Percentiles rank a stretch among this genome's conserved stretches.
Evolutionary conservation across 129 eudicot species (phyloP).

Genomic region (Dittrichia graveolens): DNA sequence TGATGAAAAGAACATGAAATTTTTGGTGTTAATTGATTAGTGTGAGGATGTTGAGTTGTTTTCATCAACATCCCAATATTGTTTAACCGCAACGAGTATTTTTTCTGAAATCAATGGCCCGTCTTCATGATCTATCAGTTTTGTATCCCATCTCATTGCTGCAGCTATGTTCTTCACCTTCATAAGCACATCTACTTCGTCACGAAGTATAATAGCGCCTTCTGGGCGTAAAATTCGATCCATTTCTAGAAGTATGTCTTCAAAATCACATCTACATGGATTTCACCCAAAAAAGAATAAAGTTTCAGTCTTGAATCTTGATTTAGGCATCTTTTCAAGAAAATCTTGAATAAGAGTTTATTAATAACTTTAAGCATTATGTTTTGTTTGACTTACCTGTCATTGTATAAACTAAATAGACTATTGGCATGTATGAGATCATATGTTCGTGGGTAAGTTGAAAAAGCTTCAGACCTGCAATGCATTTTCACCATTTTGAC

Average conservation of each 20-base stretch:
- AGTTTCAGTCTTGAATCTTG: neutral
- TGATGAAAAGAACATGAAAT: neutral
- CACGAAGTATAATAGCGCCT: constrained; percentile 26
- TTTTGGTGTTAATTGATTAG: constrained; percentile 3
- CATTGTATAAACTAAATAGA: no score
- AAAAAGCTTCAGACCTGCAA: no score
- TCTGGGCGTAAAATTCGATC: constrained; percentile 22
- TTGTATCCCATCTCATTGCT: constrained; percentile 28
- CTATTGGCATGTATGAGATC: no score
- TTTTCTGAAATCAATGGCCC: constrained; percentile 17
- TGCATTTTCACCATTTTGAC: no score
- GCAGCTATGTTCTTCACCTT: constrained; percentile 21
- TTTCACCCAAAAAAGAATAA: neutral
- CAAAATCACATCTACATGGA: constrained; percentile 21
- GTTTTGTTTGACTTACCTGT: no score
- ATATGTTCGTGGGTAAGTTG: no score
- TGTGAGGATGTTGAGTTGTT: neutral
- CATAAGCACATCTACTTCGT: constrained; percentile 27
- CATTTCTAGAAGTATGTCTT: constrained; percentile 26
- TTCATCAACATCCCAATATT: constrained; percentile 20
- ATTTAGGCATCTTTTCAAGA: neutral
- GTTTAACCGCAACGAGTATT: constrained; percentile 26
- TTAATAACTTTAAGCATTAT: no score
- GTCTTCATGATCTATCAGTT: constrained; percentile 27
- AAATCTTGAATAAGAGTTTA: no score